Base-by-base conservation (phyloP, 129 eudicot genomes). In the Escallonia herrerae region DNA sequence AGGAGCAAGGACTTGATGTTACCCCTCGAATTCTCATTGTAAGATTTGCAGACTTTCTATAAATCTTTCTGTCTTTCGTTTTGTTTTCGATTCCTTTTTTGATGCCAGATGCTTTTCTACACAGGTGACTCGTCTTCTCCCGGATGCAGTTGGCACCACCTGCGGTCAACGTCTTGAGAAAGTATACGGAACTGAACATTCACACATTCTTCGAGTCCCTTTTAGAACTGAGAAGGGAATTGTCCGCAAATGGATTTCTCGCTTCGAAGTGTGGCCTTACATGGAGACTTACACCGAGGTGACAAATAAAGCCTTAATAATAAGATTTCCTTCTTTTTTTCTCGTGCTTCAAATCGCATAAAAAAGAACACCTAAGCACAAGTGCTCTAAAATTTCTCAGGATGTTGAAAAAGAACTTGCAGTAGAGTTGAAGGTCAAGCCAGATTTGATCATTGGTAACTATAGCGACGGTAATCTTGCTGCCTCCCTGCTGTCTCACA, bases 181-280 rank as follows among this genome's bases (percentile, higher is more conserved):
- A 61, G 98, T 93, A 8, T 86, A 71, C 63, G 95, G 95, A 72
- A 65, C 98, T 42, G 98, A 93, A 58, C 83, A 93, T 59, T 89
- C 95, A 4, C 96, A 93, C 68, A 93, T 93, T 9, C 91, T 93
- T 45, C 77, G 98, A 43, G 98, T 93, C 12, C 98, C 98, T 37
- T 93, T 93, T 54, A 83, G 98, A 80, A 93, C 88, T 1, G 96
- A 93, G 74, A 88, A 93, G 60, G 98, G 98, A 38, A 89, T 93
- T 62, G 83, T 93, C 51, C 89, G 98, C 6, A 86, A 84, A 72
- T 93, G 98, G 98, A 93, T 93, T 78, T 93, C 98, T 48, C 91
- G 98, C 7, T 93, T 93, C 58, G 98, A 93, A 77, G 98, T 93
- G 46, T 93, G 98, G 98, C 98, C 98, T 2, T 93, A 93, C 90